Evolutionary conservation across 75 land plant species (phyloP).

Genomic region (Cunninghamia lanceolata): DNA sequence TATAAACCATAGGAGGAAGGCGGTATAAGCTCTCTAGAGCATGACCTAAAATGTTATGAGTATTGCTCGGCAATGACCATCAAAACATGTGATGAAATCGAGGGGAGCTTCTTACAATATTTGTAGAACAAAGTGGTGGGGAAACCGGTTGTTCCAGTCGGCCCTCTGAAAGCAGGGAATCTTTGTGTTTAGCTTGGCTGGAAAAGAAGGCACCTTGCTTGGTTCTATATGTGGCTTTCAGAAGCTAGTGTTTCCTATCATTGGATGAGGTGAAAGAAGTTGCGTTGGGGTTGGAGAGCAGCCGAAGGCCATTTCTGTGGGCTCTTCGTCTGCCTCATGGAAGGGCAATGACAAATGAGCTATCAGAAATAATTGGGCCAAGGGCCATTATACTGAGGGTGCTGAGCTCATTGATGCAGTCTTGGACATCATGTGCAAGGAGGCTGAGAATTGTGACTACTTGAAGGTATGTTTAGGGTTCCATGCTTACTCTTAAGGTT

Average conservation of each 20-base stretch:
- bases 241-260: slow-evolving; percentile 20
- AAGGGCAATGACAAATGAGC: neutral
- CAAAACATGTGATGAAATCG: neutral
- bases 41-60: neutral
- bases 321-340: neutral
- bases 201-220: slow-evolving; percentile 15
- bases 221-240: slow-evolving; percentile 37
- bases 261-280: slow-evolving; percentile 22
- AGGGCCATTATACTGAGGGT: too few species aligned
- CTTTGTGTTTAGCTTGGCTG: slow-evolving; percentile 21
- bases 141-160: neutral
- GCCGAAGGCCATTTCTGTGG: slow-evolving; percentile 11
- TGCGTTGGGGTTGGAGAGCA: slow-evolving; percentile 29
- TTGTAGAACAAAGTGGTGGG: neutral
- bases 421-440: too few species aligned
- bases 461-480: too few species aligned
- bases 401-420: too few species aligned
- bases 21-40: neutral
- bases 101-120: neutral
- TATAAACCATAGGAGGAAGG: neutral
- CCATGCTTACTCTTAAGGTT: too few species aligned
- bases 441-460: too few species aligned
- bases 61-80: slow-evolving; percentile 25
- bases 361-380: too few species aligned
- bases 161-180: neutral